Evolutionary conservation across 2,329 filamentous ascomycete species (phyloP), one percentile per base, ranked within the genome.

Genomic region (Helotiales sp.): DNA sequence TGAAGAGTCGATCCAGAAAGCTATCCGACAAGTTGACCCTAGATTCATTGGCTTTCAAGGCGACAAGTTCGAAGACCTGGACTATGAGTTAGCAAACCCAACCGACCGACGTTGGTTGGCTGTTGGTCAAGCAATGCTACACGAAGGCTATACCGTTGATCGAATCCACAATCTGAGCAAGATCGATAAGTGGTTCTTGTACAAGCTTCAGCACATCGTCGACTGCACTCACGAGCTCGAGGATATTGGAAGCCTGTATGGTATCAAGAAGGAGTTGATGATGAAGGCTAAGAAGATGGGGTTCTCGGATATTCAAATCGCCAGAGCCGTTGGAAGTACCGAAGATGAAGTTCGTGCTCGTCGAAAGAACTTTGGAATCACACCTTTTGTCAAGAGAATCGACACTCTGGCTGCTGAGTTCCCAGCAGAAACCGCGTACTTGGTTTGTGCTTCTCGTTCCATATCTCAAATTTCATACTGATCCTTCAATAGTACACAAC

Each of bases 141-240:
- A 98, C 79, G 92, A 97, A 78, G 89, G 89, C 75, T 99, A 99
- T 81, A 86, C 90, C 1, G 92, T 97, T 47, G 93, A 99, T 64
- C 87, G 84, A 74, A 82, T 99, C 15, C 92, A 98, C 72, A 91
- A 97, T 6, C 80, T 99, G 67, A 96, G 90, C 77, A 97, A 96
- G 83, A 99, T 99, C 70, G 95, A 98, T 80, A 96, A 96, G 78
- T 98, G 95, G 95, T 99, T 99, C 82, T 79, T 99, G 68, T 86
- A 97, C 86, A 98, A 99, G 84, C 86, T 99, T 52, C 88, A 96
- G 78, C 98, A 98, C 80, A 90, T 99, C 69, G 95, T 96, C 52
- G 85, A 98, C 75, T 93, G 89, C 79, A 91, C 89, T 59, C 86
- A 85, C 65, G 90, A 96, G 73, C 85, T 99, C 62, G 85, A 96